Percentiles rank a stretch among this genome's conserved stretches.
Conservation (phyloP, 164 flowering plant species). For the Macadamia integrifolia region DNA sequence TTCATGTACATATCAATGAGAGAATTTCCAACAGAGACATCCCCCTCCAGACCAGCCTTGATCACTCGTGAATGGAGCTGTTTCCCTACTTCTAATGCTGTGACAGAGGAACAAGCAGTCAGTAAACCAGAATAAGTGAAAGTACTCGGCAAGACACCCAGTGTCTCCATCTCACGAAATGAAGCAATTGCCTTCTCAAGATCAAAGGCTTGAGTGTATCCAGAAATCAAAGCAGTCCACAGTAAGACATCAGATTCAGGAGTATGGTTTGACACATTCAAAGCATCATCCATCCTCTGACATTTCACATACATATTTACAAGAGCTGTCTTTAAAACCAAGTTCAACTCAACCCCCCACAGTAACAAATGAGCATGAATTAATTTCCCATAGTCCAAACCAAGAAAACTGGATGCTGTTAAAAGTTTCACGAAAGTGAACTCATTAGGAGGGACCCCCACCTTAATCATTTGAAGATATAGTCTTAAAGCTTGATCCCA, state of each 20-base stretch:
- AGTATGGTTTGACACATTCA: constrained; percentile 32
- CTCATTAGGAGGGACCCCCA: constrained; percentile 44
- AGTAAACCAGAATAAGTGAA: constrained; percentile 43
- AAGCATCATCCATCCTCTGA: constrained; percentile 38
- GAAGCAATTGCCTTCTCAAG: constrained; percentile 31
- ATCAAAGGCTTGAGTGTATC: constrained; percentile 27
- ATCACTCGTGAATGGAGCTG: constrained; percentile 49
- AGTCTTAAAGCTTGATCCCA: constrained; percentile 32
- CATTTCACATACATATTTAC: constrained; percentile 48
- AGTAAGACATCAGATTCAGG: constrained; percentile 38
- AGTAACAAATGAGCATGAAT: constrained; percentile 43
- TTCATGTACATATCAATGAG: constrained; percentile 54
- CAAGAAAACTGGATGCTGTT: constrained; percentile 26
- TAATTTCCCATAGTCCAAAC: constrained; percentile 30
- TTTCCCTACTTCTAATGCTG: constrained; percentile 30
- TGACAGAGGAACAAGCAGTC: constrained; percentile 31
- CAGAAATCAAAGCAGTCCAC: constrained; percentile 51
- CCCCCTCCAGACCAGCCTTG: constrained; percentile 37
- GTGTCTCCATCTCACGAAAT: constrained; percentile 35
- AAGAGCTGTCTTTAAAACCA: constrained; percentile 50
- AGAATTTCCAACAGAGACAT: constrained; percentile 47
- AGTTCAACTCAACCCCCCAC: constrained; percentile 31
- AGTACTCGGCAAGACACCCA: constrained; percentile 34
- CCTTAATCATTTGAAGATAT: constrained; percentile 35
- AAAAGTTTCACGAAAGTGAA: constrained; percentile 53